Conservation (phyloP, 768 basidiomycete species). For the Fibroporia radiculosa region DNA sequence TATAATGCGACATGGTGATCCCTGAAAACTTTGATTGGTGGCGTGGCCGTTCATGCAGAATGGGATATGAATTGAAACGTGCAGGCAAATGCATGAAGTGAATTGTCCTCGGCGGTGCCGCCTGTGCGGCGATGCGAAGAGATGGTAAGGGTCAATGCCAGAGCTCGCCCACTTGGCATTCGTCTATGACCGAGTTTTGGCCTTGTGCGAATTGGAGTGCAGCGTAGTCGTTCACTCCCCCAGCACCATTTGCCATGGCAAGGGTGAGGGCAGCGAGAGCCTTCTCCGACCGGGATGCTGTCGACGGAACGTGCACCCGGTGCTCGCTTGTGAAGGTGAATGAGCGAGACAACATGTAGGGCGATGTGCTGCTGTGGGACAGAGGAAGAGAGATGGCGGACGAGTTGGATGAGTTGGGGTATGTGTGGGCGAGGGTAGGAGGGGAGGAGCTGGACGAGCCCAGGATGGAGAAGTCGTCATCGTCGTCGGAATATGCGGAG, state of each 20-base stretch:
- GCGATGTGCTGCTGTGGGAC: neutral
- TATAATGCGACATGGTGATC: neutral
- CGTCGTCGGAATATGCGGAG: slow-evolving; percentile 27
- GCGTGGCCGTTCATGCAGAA: slow-evolving; percentile 1
- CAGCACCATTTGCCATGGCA: slow-evolving; percentile 59
- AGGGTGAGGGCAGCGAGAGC: slow-evolving; percentile 51
- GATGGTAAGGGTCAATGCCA: slow-evolving; percentile 33
- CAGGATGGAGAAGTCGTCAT: slow-evolving; percentile 21
- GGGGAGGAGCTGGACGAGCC: slow-evolving; percentile 19
- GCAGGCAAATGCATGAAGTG: neutral
- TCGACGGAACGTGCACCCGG: slow-evolving; percentile 10
- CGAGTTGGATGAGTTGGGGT: slow-evolving; percentile 30
- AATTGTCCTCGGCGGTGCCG: neutral
- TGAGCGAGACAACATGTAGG: neutral
- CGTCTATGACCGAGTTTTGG: slow-evolving; percentile 25
- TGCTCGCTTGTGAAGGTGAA: neutral
- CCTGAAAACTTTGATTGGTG: slow-evolving; percentile 2
- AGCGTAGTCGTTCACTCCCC: slow-evolving; percentile 49
- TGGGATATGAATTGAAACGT: neutral
- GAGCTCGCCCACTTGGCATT: slow-evolving; percentile 48
- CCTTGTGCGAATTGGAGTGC: slow-evolving; percentile 35
- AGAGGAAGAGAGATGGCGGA: slow-evolving; percentile 30
- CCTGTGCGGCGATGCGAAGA: neutral
- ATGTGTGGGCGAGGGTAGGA: slow-evolving; percentile 29
- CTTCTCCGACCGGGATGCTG: slow-evolving; percentile 46